phyloP scores from a whole-genome alignment of 2,329 filamentous ascomycete genomes.

The Paraphoma chrysanthemicola region DNA sequence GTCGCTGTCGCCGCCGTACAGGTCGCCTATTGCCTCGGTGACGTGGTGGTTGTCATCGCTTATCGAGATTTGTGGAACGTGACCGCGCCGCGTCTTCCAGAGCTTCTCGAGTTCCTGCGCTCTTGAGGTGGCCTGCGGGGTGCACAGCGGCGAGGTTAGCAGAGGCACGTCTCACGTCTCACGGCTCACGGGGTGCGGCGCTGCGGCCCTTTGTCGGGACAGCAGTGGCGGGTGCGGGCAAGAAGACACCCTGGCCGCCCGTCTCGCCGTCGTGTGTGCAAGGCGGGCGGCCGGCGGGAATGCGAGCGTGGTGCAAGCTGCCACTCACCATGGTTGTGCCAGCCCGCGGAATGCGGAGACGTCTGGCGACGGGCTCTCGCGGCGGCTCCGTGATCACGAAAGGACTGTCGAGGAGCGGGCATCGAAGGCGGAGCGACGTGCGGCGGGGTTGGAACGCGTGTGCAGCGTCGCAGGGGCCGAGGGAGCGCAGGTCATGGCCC shows the following conservation, averaged over 20 bases:
- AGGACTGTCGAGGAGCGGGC: conserved; percentile 10
- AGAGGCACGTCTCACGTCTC: neutral
- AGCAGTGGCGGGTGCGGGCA: conserved; percentile 2
- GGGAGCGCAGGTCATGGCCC: conserved; percentile 10
- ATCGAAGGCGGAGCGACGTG: conserved; percentile 16
- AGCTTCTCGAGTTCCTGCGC: conserved; percentile 55
- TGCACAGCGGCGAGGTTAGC: conserved; percentile 36
- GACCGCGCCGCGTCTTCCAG: conserved; percentile 63
- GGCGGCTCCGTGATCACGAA: conserved; percentile 21
- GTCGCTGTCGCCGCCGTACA: conserved; percentile 84
- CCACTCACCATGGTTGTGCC: conserved; percentile 28
- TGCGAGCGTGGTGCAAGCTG: conserved; percentile 12
- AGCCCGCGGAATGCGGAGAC: conserved; percentile 23
- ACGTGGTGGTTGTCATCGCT: conserved; percentile 94
- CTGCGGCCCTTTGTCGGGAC: conserved; percentile 10
- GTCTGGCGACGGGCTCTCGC: conserved; percentile 20
- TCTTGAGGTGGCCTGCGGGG: conserved; percentile 42
- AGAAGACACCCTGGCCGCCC: conserved; percentile 1
- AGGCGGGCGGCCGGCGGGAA: conserved; percentile 1
- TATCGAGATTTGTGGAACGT: conserved; percentile 70
- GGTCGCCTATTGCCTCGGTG: conserved; percentile 88
- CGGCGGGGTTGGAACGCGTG: conserved; percentile 4
- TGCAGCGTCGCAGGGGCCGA: conserved; percentile 10
- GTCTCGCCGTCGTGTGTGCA: neutral
- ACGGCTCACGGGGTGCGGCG: neutral